A percentile compares a stretch with the other conserved stretches of the same genome.
These are phyloP conservation scores for Colletotrichum neosansevieriae DNA, from an alignment of 2,329 filamentous ascomycete genomes.

Conservation along the genomic window DNA sequence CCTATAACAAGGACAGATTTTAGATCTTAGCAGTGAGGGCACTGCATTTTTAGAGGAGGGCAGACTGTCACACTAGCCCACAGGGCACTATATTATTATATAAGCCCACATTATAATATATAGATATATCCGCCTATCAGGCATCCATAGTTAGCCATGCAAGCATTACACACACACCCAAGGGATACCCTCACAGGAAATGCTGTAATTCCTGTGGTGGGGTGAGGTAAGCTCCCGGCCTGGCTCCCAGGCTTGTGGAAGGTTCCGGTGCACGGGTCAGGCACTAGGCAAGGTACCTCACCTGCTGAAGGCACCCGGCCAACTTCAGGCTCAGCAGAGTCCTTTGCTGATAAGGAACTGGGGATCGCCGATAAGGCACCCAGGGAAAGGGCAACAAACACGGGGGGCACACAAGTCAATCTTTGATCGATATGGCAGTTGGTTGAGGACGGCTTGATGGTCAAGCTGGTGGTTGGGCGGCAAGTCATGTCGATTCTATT, in stretches of 20 bases:
- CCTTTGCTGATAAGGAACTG: constrained; percentile 7
- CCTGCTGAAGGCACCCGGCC: constrained; percentile 31
- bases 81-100: too few species aligned
- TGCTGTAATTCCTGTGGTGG: constrained; percentile 28
- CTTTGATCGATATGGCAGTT: neutral
- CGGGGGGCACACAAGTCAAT: constrained; percentile 20
- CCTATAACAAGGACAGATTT: too few species aligned
- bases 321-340: neutral
- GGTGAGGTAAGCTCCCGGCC: constrained; percentile 21
- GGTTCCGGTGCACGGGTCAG: constrained; percentile 24
- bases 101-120: too few species aligned
- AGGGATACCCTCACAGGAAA: too few species aligned
- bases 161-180: too few species aligned
- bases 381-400: constrained; percentile 16
- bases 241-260: constrained; percentile 22
- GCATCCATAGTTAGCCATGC: too few species aligned
- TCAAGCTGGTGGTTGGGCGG: neutral
- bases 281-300: neutral
- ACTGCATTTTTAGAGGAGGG: too few species aligned
- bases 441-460: neutral
- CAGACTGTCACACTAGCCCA: too few species aligned
- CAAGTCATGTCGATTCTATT: neutral
- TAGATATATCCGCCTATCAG: too few species aligned
- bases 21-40: too few species aligned
- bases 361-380: constrained; percentile 27